Percentiles rank a stretch among this genome's conserved stretches.
Evolutionary conservation across 2,329 filamentous ascomycete genomes (phyloP).

Genomic region (Tolypocladium ovalisporum): DNA sequence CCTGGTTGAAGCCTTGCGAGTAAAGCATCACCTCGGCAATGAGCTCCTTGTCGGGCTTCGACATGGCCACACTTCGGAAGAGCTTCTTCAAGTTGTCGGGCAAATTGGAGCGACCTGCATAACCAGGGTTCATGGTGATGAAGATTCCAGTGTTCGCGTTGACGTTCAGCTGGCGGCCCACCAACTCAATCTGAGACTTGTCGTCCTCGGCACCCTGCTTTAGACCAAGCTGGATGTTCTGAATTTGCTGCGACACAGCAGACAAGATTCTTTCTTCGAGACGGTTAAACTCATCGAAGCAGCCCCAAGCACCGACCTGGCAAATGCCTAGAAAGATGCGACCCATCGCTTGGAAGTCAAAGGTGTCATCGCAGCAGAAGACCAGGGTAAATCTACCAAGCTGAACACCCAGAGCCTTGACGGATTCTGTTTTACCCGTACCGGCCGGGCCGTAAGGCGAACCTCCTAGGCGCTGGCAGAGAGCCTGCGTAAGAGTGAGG

Average conservation of each 20-base stretch:
- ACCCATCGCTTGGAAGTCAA: slow-evolving; percentile 99
- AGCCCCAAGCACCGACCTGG: slow-evolving; percentile 98
- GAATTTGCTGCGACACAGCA: slow-evolving; percentile 96
- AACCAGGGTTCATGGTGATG: slow-evolving; percentile 99
- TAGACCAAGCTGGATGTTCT: slow-evolving; percentile 95
- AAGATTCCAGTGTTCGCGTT: slow-evolving; percentile 95
- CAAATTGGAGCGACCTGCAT: slow-evolving; percentile 93
- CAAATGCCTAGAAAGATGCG: slow-evolving; percentile 99
- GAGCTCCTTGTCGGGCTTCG: slow-evolving; percentile 97
- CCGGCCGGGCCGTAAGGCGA: slow-evolving; percentile 96
- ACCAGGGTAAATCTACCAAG: slow-evolving; percentile 96
- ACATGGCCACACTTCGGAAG: slow-evolving; percentile 99
- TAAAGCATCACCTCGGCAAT: slow-evolving; percentile 99
- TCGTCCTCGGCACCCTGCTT: slow-evolving; percentile 74
- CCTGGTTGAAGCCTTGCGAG: slow-evolving; percentile 96
- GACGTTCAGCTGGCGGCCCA: slow-evolving; percentile 81
- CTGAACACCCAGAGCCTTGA: slow-evolving; percentile 94
- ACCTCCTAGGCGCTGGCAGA: slow-evolving; percentile 89
- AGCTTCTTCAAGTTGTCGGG: slow-evolving; percentile 99
- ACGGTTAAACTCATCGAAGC: slow-evolving; percentile 99
- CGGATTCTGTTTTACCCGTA: slow-evolving; percentile 97
- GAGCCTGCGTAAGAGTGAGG: slow-evolving; percentile 88
- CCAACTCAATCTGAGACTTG: slow-evolving; percentile 83
- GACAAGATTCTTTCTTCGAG: slow-evolving; percentile 95
- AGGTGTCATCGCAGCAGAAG: slow-evolving; percentile 99